A percentile compares a stretch with the other conserved stretches of the same genome.
Conservation (phyloP, 441 rosid species). For the Caryocar brasiliense region DNA sequence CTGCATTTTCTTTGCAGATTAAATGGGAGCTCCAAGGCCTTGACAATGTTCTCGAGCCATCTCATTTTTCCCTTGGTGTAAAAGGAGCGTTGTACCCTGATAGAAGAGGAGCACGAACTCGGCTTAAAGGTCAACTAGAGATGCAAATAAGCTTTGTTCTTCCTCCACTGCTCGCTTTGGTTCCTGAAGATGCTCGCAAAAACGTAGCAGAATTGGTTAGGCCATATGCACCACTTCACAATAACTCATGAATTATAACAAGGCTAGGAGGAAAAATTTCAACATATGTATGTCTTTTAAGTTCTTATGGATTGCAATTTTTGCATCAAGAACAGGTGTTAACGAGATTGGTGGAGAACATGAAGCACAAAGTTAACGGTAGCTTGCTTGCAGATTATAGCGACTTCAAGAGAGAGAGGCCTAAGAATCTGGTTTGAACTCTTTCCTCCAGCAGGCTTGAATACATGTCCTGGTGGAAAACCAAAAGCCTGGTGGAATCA, state of each 20-base stretch:
- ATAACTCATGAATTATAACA: too few species aligned
- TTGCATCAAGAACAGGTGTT: slow-evolving; percentile 35
- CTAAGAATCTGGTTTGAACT: slow-evolving; percentile 6
- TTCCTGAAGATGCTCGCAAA: slow-evolving; percentile 59
- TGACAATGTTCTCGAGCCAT: slow-evolving; percentile 41
- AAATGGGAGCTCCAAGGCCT: slow-evolving; percentile 87
- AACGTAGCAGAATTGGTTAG: slow-evolving; percentile 61
- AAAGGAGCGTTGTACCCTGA: slow-evolving; percentile 68
- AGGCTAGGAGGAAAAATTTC: neutral
- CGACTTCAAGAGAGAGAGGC: slow-evolving; percentile 44
- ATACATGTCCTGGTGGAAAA: too few species aligned
- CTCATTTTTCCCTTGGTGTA: slow-evolving; percentile 58
- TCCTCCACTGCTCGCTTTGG: slow-evolving; percentile 58
- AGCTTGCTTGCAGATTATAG: slow-evolving; percentile 78
- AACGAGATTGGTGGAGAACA: slow-evolving; percentile 53
- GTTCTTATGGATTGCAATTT: neutral
- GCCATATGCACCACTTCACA: too few species aligned
- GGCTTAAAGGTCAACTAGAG: slow-evolving; percentile 70
- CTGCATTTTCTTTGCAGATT: slow-evolving; percentile 31
- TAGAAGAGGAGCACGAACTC: slow-evolving; percentile 32
- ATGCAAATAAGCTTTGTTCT: slow-evolving; percentile 66
- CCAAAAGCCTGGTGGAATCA: neutral
- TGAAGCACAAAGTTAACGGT: slow-evolving; percentile 71
- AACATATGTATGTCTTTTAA: neutral
- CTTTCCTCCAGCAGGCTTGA: neutral